Base-by-base conservation (phyloP, 1,284 basidiomycete species). In the Meira miltonrushii region DNA sequence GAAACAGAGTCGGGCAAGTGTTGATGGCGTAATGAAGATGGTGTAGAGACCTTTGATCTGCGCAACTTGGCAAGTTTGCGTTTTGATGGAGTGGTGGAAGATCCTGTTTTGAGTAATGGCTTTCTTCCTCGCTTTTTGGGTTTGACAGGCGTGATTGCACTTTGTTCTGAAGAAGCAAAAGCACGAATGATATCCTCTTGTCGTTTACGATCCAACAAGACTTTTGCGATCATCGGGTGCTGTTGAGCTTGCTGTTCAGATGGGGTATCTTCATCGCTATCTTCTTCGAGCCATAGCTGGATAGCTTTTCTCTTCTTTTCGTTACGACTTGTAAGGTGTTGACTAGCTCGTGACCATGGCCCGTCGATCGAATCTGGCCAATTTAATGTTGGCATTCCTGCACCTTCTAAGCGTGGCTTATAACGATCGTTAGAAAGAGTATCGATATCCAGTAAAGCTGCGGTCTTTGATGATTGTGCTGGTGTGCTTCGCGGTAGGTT, bases 211-310 rank as follows among this genome's bases (percentile, higher is more conserved):
- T 73, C 71, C 40, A 65, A 60, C 48, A 73, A 48, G 2, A 65
- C 71, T 54, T 73, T 73, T 46, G 71, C 71, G 12, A 73, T 67
- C 71, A 73, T 73, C n/a, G 71, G 71, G 46, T 73, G 71, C 38
- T 60, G 55, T 51, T 69, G 66, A n/a, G 58, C 55, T 19, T 52
- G 52, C n/a, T 19, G 55, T 23, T 56, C 54, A 15, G 39, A 17
- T 48, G 5, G 28, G 15, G 17, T 12, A n/a, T 55, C 39, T 13
- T 49, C 40, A 10, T 55, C 54, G n/a, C 41, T 46, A n/a, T 55
- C 43, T 3, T 49, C 55, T 11, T 57, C 55, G n/a, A 57, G 55
- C 55, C 55, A 57, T 15, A 15, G 43, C 11, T 15, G 39, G 13
- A 57, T 51, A 5, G 39, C 49, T 44, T 46, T 46, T 52, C 55